Conservation (phyloP, 78 protist genomes). For the Planoprotostelium fungivorum region DNA sequence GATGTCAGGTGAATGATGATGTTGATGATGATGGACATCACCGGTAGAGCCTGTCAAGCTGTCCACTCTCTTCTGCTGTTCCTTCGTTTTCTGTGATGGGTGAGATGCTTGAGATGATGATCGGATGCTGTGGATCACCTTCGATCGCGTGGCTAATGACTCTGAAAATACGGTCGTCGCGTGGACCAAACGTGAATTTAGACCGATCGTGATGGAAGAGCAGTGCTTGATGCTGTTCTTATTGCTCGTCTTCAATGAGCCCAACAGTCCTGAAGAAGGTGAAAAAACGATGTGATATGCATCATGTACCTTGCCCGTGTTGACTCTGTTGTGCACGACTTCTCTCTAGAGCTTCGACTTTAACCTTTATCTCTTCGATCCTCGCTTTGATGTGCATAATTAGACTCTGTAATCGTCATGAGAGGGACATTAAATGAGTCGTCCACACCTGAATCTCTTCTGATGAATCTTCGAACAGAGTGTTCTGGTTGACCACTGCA, state of each 20-base stretch:
- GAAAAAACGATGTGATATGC: background rate
- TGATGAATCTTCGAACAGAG: too few species aligned
- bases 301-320: background rate
- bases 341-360: background rate
- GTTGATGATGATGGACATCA: background rate
- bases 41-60: background rate
- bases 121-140: background rate
- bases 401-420: background rate
- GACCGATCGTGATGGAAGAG: background rate
- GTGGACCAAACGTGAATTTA: background rate
- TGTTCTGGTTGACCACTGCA: too few species aligned
- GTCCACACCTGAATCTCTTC: too few species aligned
- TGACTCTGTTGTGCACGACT: background rate
- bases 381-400: background rate
- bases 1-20: too few species aligned
- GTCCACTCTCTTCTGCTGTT: conserved; percentile 1
- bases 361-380: background rate
- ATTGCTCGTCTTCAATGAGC: background rate
- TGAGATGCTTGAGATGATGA: background rate
- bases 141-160: background rate
- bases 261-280: background rate
- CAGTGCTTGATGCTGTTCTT: background rate
- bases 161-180: background rate
- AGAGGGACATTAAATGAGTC: too few species aligned
- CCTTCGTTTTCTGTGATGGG: background rate